Percentiles rank a stretch among this genome's conserved stretches.
These are phyloP conservation scores for Chlamydomonas sp. DNA, from an alignment of 139 green algal species.

Conservation along the genomic window DNA sequence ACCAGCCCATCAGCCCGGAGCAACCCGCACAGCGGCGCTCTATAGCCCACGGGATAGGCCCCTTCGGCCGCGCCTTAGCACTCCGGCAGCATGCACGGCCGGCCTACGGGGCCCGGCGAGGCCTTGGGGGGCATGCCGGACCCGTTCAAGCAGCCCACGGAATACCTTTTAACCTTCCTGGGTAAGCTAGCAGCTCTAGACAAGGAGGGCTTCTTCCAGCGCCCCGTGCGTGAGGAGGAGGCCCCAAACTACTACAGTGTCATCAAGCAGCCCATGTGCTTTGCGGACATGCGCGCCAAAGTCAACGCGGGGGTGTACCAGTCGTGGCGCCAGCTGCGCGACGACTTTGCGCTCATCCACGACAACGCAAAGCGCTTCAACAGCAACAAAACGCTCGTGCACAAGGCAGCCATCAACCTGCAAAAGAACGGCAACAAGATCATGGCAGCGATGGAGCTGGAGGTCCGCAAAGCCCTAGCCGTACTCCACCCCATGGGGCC, in stretches of 20 bases:
- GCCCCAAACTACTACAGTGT: constrained; percentile 59
- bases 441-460: constrained; percentile 55
- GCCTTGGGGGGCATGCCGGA: background rate
- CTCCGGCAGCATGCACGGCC: constrained; percentile 9
- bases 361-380: constrained; percentile 56
- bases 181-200: constrained; percentile 13
- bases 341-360: constrained; percentile 44
- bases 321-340: constrained; percentile 57
- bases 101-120: background rate
- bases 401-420: constrained; percentile 60
- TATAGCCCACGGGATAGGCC: no score
- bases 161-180: constrained; percentile 35
- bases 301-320: constrained; percentile 49
- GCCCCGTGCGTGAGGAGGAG: constrained; percentile 46
- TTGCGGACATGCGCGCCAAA: constrained; percentile 58
- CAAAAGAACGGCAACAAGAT: constrained; percentile 53
- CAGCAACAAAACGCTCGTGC: constrained; percentile 50
- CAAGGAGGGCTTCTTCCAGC: constrained; percentile 53
- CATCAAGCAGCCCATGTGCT: constrained; percentile 70
- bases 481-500: constrained; percentile 47
- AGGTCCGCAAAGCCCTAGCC: constrained; percentile 53
- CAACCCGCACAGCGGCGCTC: no score
- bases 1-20: no score
- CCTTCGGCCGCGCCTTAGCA: background rate
- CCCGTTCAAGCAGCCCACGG: background rate